Conservation (phyloP, 75 land plant species). For the Picea sitchensis region DNA sequence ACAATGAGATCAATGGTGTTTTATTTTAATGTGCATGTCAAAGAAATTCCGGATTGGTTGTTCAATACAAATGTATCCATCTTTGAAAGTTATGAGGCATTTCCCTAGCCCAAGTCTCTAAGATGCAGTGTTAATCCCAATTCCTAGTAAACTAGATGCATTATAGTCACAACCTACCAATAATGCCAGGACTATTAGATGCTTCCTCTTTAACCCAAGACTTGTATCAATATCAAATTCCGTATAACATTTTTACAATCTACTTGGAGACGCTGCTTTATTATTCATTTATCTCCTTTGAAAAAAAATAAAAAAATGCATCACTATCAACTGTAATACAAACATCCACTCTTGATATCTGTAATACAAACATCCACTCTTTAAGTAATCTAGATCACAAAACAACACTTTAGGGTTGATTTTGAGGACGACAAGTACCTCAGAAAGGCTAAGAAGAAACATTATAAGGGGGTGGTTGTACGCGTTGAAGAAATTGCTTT, state of each 20-base stretch:
- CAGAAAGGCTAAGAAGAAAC: no score
- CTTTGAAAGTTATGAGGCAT: not conserved
- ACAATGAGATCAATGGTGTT: no score
- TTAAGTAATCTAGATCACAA: no score
- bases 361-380: no score
- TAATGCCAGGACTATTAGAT: constrained; percentile 69
- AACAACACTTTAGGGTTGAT: no score
- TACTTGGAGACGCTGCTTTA: constrained; percentile 50
- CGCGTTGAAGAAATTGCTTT: no score
- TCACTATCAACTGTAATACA: constrained; percentile 90
- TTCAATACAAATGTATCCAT: not conserved
- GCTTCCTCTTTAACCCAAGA: constrained; percentile 67
- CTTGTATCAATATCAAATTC: constrained; percentile 63
- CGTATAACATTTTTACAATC: constrained; percentile 59
- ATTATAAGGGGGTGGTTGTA: no score
- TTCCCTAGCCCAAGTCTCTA: constrained; percentile 42
- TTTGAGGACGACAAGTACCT: no score
- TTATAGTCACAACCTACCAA: constrained; percentile 81
- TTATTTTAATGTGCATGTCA: no score
- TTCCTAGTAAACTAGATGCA: constrained; percentile 55
- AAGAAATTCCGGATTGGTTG: no score
- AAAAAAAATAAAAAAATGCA: constrained; percentile 70
- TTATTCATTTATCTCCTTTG: constrained; percentile 79
- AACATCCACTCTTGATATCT: no score
- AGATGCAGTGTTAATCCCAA: constrained; percentile 75